Percentiles rank a stretch among this genome's conserved stretches.
Conservation (phyloP, 2,329 filamentous ascomycete species). For the Ascochyta lentis region DNA sequence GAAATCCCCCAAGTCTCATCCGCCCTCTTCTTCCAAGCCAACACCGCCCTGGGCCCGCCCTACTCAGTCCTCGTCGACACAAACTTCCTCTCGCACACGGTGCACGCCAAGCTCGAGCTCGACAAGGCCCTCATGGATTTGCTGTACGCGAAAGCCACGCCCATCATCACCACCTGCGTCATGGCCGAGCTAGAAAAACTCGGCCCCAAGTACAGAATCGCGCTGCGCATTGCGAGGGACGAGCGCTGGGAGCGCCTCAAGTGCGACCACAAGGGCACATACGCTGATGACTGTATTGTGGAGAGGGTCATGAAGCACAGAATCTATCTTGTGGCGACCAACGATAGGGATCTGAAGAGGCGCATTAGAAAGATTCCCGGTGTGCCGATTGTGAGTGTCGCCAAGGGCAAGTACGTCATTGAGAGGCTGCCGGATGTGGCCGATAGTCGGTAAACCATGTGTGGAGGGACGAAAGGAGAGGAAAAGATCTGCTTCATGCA, state of each 20-base stretch:
- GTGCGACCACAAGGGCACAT: constrained; percentile 89
- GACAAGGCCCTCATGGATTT: constrained; percentile 92
- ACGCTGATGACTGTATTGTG: constrained; percentile 73
- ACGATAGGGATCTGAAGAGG: constrained; percentile 71
- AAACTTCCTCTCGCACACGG: constrained; percentile 68
- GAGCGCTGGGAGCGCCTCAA: constrained; percentile 84
- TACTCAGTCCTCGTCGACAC: constrained; percentile 70
- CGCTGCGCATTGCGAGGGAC: constrained; percentile 84
- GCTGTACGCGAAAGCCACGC: constrained; percentile 88
- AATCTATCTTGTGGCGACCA: constrained; percentile 54
- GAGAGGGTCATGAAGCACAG: constrained; percentile 54
- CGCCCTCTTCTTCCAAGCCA: constrained; percentile 58
- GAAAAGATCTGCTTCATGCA: constrained; percentile 6
- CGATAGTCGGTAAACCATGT: constrained; percentile 55
- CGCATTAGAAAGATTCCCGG: constrained; percentile 82
- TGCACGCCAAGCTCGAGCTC: constrained; percentile 87
- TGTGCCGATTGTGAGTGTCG: constrained; percentile 80
- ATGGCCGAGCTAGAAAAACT: constrained; percentile 88
- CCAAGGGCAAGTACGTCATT: constrained; percentile 90
- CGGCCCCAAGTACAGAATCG: constrained; percentile 83
- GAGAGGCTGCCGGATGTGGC: constrained; percentile 88
- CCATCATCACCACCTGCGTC: constrained; percentile 80
- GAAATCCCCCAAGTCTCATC: constrained; percentile 83
- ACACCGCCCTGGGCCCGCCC: constrained; percentile 82
- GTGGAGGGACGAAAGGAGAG: background rate